Base-by-base conservation (phyloP, 805 yeast genomes). In the Millerozyma miso region DNA sequence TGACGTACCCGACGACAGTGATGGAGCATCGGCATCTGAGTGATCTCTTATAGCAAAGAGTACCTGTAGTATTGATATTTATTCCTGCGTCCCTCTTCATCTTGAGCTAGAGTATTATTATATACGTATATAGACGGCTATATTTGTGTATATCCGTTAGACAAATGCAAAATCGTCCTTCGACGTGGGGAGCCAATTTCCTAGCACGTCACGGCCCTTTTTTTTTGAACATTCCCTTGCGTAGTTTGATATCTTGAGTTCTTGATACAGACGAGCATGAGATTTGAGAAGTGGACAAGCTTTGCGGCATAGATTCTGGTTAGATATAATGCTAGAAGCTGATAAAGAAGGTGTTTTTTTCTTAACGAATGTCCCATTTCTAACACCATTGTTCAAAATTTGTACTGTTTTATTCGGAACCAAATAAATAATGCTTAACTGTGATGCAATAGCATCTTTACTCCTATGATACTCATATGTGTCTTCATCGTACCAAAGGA, bases 301-400 rank as follows among this genome's bases (percentile, higher is more conserved):
- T 42, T 55, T 42, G 1, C 44, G 32, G 32, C 51, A 44, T 3
- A 69, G 39, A 3, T 38, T 42, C 17, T 45, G 49, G 31, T 68
- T 65, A 43, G 76, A 69, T 3, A 74, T 37, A 6, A 52, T 19
- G 36, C 77, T 69, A 20, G 65, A 71, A 4, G 80, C 79, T 13
- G 71, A 67, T 14, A 53, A 55, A 32, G 71, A 59, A 0, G 81
- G 67, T 0, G 72, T 70, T 37, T 61, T 64, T 32, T 62, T 71
- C 49, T 77, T 80, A 1, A 70, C 46, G 42, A 58, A 69, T 16
- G 72, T 69, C 0, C 91, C 90, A 47, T 79, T 79, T 46, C 73
- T 78, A 3, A 82, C 77, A 0, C 88, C 88, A 49, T 76, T 76
- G 34, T 77, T 69, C 10, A 83, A 59, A 1, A 76, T 68, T 45